These are phyloP conservation scores for Hypoxylon sp. DNA, from an alignment of 2,329 filamentous ascomycete genomes.

Conservation along the genomic window DNA sequence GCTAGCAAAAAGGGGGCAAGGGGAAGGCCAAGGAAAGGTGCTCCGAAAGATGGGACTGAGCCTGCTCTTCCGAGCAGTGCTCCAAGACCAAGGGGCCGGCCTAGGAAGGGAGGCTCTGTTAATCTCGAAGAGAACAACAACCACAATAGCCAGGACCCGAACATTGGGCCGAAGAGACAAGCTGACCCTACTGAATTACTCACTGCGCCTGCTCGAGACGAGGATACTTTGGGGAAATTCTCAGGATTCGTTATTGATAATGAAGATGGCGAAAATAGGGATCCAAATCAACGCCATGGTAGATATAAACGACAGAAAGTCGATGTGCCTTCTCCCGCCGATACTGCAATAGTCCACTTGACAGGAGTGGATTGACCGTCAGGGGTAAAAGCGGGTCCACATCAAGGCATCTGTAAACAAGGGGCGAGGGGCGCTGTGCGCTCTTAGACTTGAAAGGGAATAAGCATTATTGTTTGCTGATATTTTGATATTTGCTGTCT, in stretches of 20 bases:
- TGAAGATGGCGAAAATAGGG: constrained; percentile 2
- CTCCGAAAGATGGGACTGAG: not conserved
- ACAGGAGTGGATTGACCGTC: constrained; percentile 15
- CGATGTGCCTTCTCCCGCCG: not conserved
- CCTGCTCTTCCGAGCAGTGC: not conserved
- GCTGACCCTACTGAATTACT: not conserved
- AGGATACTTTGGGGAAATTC: not conserved
- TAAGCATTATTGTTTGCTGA: not conserved
- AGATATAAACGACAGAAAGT: constrained; percentile 8
- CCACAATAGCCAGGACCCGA: not conserved
- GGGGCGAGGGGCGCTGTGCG: too few relatives aligned
- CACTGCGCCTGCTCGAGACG: not conserved
- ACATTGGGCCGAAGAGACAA: not conserved
- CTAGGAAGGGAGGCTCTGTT: not conserved
- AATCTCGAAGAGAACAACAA: not conserved
- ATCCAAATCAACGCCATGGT: not conserved
- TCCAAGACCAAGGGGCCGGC: not conserved
- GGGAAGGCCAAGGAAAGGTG: constrained; percentile 15
- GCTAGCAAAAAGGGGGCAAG: not conserved
- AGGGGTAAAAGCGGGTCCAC: too few relatives aligned
- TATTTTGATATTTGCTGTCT: too few relatives aligned
- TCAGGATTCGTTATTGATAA: constrained; percentile 7
- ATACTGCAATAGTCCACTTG: constrained; percentile 15
- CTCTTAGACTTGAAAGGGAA: not conserved
- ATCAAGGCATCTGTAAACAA: too few relatives aligned